Conservation (phyloP, 768 basidiomycete genomes). For the Lentinula lateritia region DNA sequence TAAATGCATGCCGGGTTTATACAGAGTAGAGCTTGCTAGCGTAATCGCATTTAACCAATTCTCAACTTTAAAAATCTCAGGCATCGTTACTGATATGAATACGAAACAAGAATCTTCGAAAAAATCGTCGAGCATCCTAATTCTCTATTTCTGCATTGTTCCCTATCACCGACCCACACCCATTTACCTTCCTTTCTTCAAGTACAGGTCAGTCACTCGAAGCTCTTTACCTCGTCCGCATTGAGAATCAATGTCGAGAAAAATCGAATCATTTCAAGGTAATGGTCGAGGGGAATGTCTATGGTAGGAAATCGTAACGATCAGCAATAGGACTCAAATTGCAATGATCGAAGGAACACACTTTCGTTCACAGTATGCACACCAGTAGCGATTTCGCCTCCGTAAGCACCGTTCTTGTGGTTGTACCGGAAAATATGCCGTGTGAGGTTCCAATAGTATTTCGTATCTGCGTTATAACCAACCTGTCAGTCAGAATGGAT, state of each 20-base stretch:
- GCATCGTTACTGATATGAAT: no score
- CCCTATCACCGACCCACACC: no score
- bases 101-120: no score
- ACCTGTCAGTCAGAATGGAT: background rate
- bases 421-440: slow-evolving; percentile 44
- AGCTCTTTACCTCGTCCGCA: slow-evolving; percentile 27
- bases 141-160: no score
- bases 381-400: slow-evolving; percentile 15
- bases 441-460: slow-evolving; percentile 26
- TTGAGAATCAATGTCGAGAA: slow-evolving; percentile 33
- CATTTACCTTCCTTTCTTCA: background rate
- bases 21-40: no score
- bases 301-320: background rate
- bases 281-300: background rate
- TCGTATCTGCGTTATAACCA: slow-evolving; percentile 24
- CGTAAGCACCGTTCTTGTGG: slow-evolving; percentile 20
- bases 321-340: background rate
- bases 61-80: no score
- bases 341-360: slow-evolving; percentile 13
- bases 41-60: no score
- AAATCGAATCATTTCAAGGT: slow-evolving; percentile 28
- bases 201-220: background rate
- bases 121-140: no score
- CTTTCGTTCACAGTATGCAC: slow-evolving; percentile 54
- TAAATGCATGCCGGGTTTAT: no score